phyloP scores from a whole-genome alignment of 495 filamentous ascomycete species.

The Penicillium chermesinum region DNA sequence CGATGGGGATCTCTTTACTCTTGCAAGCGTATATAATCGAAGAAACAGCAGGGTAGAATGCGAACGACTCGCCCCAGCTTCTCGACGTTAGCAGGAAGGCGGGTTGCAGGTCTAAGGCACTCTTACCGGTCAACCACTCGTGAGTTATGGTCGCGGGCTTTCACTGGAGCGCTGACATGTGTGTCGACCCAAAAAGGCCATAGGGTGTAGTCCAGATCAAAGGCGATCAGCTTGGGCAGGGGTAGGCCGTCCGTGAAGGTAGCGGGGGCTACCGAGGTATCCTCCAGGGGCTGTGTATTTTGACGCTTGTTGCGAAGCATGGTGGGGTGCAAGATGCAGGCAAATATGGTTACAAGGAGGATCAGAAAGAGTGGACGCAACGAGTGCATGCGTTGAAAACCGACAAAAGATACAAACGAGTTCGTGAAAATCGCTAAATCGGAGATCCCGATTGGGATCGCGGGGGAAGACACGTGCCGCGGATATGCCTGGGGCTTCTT shows the following conservation, averaged over 20 bases:
- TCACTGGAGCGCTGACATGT: constrained; percentile 77
- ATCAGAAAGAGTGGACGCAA: neutral
- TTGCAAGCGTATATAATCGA: constrained; percentile 61
- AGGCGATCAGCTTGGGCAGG: constrained; percentile 79
- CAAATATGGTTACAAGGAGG: neutral
- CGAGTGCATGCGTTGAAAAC: neutral
- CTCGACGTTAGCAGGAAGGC: neutral
- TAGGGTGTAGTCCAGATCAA: constrained; percentile 95
- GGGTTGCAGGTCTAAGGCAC: constrained; percentile 2
- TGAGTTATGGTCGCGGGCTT: constrained; percentile 53
- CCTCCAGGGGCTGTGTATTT: constrained; percentile 35
- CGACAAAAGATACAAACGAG: neutral
- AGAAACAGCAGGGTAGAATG: constrained; percentile 77
- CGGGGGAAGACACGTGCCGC: neutral
- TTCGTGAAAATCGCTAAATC: neutral
- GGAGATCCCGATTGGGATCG: neutral
- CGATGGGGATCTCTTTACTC: constrained; percentile 56
- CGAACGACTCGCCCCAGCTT: constrained; percentile 68
- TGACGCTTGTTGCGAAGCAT: constrained; percentile 38
- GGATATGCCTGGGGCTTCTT: no score
- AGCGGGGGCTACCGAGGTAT: constrained; percentile 41
- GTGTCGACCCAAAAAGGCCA: constrained; percentile 99
- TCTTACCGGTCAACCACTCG: constrained; percentile 45
- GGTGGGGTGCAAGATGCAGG: neutral
- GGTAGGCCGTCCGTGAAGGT: constrained; percentile 74